These are phyloP conservation scores for Epipyxis sp. DNA, from an alignment of 108 stramenopile genomes.

Conservation along the genomic window DNA sequence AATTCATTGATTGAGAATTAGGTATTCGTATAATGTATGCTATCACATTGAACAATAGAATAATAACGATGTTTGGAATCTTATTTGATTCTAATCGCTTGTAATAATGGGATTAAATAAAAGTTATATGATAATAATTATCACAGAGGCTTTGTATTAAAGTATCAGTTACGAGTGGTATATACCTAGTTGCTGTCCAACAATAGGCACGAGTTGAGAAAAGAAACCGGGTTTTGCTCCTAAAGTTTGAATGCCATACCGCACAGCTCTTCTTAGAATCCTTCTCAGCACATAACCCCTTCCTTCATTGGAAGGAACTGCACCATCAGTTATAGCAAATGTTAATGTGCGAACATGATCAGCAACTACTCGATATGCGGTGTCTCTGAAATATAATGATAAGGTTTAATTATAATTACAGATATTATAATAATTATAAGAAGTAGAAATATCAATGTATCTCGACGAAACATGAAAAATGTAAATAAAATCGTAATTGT, in stretches of 20 bases:
- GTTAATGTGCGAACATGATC: conserved; percentile 50
- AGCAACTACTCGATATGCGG: conserved; percentile 53
- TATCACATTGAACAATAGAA: too few species aligned
- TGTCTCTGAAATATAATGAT: conserved; percentile 40
- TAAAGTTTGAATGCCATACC: conserved; percentile 52
- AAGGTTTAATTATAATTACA: neutral
- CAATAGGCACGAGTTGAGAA: conserved; percentile 46
- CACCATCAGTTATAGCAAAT: conserved; percentile 55
- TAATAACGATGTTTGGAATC: too few species aligned
- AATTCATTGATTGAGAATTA: too few species aligned
- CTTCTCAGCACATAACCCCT: conserved; percentile 54
- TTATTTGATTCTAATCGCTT: too few species aligned
- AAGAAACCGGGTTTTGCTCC: conserved; percentile 47
- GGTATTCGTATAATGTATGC: too few species aligned
- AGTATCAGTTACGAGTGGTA: too few species aligned
- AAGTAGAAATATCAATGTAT: neutral
- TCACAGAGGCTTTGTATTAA: too few species aligned
- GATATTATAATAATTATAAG: neutral
- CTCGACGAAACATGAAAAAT: too few species aligned
- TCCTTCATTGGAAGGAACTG: conserved; percentile 51
- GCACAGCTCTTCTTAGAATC: conserved; percentile 50
- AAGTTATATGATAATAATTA: too few species aligned
- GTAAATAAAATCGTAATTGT: too few species aligned
- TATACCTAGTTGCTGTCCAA: conserved; percentile 40
- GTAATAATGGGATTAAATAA: too few species aligned